These are phyloP conservation scores for Kokia cookei DNA, from an alignment of 441 rosid genomes.

Conservation along the genomic window DNA sequence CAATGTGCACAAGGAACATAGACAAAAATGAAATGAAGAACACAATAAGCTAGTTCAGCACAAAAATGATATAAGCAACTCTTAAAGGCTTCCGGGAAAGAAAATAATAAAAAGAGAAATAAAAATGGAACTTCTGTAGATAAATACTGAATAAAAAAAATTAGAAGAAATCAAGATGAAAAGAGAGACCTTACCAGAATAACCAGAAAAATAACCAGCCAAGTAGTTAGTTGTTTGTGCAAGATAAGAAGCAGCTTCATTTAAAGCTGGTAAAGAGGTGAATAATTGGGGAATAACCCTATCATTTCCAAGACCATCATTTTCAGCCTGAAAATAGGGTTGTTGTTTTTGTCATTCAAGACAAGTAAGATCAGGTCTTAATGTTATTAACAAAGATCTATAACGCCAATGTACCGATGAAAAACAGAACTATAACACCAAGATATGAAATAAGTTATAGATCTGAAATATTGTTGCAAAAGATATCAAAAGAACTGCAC, in stretches of 20 bases:
- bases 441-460: neutral
- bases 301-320: conserved; percentile 30
- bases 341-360: neutral
- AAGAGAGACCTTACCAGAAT: conserved; percentile 44
- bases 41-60: neutral
- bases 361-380: neutral
- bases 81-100: neutral
- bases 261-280: conserved; percentile 61
- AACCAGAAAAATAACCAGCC: conserved; percentile 83
- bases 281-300: conserved; percentile 49
- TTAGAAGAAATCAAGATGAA: neutral
- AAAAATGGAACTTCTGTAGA: neutral
- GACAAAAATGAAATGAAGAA: neutral
- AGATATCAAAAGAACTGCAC: neutral
- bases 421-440: neutral
- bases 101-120: neutral
- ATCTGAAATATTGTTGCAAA: neutral
- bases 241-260: conserved; percentile 78
- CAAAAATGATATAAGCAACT: neutral
- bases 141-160: neutral
- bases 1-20: neutral
- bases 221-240: conserved; percentile 74
- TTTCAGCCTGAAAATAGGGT: conserved; percentile 25
- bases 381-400: neutral
- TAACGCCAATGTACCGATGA: neutral